Evolutionary conservation across 2,329 filamentous ascomycete genomes (phyloP).

Genomic region (Diaporthe sp.): DNA sequence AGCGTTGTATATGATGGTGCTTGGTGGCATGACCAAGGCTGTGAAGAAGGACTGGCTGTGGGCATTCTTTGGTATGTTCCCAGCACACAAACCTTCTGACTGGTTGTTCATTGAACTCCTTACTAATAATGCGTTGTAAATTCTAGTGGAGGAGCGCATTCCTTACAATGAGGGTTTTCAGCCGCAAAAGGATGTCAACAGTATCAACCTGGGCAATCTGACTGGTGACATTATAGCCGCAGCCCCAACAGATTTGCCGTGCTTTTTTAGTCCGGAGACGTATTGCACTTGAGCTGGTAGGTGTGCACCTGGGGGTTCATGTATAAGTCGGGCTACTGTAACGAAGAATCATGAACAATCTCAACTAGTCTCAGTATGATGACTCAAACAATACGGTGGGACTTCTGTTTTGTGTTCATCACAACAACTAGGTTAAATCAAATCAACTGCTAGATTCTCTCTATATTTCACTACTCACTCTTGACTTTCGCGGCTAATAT

Average conservation of each 20-base stretch:
- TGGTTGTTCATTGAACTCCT: not conserved
- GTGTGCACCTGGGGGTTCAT: not conserved
- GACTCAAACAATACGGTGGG: too few species aligned
- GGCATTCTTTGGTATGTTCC: conserved; percentile 27
- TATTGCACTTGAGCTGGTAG: not conserved
- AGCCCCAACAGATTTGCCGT: conserved; percentile 1
- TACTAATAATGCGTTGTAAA: not conserved
- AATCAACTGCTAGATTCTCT: too few species aligned
- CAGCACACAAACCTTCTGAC: not conserved
- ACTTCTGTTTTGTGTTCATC: too few species aligned
- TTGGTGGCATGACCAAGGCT: conserved; percentile 15
- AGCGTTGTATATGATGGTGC: conserved; percentile 15
- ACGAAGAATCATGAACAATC: too few species aligned
- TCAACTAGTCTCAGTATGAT: too few species aligned
- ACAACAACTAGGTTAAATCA: too few species aligned
- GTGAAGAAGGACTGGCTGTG: conserved; percentile 30
- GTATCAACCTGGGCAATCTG: not conserved
- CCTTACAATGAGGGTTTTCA: conserved; percentile 30
- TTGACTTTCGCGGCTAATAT: too few species aligned
- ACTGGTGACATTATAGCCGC: not conserved
- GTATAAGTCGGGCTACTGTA: not conserved
- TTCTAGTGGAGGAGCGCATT: conserved; percentile 25
- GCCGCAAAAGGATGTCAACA: conserved; percentile 12
- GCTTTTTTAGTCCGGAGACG: conserved; percentile 12
- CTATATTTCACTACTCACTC: too few species aligned